These are phyloP conservation scores for Akanthomyces muscarius DNA, from an alignment of 2,329 filamentous ascomycete species.

Conservation along the genomic window DNA sequence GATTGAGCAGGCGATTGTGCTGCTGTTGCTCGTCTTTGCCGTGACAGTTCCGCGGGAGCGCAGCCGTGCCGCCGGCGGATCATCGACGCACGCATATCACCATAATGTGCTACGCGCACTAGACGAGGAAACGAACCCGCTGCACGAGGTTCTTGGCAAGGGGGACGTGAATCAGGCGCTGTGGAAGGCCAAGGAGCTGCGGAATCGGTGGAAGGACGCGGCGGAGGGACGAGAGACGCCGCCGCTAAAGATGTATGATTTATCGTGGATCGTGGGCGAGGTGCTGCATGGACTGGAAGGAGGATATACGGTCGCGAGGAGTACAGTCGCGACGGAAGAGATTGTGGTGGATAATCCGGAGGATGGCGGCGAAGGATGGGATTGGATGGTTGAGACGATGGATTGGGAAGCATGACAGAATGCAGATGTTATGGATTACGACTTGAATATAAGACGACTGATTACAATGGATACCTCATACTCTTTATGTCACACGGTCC, in stretches of 20 bases:
- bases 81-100: constrained; percentile 55
- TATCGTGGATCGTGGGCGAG: constrained; percentile 54
- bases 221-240: constrained; percentile 42
- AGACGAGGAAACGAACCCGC: constrained; percentile 51
- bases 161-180: constrained; percentile 56
- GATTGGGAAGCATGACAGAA: constrained; percentile 45
- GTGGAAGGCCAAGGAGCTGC: constrained; percentile 62
- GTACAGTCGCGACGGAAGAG: constrained; percentile 32
- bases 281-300: constrained; percentile 58
- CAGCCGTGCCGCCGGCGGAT: constrained; percentile 14
- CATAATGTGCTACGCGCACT: constrained; percentile 64
- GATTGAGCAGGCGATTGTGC: constrained; percentile 66
- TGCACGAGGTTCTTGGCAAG: constrained; percentile 52
- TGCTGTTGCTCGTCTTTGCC: constrained; percentile 61
- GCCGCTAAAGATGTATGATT: constrained; percentile 55
- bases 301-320: constrained; percentile 50
- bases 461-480: too few relatives aligned
- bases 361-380: constrained; percentile 41
- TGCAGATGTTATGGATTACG: too few relatives aligned
- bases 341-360: background rate
- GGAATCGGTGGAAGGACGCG: constrained; percentile 70
- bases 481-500: too few relatives aligned
- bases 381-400: constrained; percentile 57
- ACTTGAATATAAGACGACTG: too few relatives aligned
- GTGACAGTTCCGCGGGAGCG: constrained; percentile 43